A percentile compares a stretch with the other conserved stretches of the same genome.
Conservation (phyloP, 75 land plant species). For the Cryptomeria japonica region DNA sequence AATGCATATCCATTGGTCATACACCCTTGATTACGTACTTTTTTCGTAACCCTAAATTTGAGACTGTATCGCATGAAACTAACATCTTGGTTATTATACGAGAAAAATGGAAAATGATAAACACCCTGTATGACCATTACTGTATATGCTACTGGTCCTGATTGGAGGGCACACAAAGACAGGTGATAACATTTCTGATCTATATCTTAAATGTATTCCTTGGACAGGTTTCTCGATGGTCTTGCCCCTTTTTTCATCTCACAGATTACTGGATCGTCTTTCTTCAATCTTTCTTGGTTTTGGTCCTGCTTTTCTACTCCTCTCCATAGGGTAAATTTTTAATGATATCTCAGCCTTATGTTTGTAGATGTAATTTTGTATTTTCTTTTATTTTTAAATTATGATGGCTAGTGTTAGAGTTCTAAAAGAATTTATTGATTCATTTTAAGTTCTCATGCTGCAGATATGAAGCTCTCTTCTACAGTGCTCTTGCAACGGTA, state of each 20-base stretch:
- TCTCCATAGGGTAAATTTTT: constrained; percentile 84
- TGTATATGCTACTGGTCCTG: background rate
- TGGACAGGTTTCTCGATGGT: constrained; percentile 62
- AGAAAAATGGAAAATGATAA: background rate
- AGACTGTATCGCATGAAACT: background rate
- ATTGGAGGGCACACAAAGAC: background rate
- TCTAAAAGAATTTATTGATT: background rate
- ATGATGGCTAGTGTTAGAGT: background rate
- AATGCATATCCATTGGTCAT: too few species aligned
- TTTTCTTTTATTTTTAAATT: background rate
- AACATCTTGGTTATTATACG: background rate
- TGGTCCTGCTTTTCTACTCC: constrained; percentile 84
- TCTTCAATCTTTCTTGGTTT: constrained; percentile 90
- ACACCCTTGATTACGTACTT: background rate
- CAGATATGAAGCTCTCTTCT: constrained; percentile 95
- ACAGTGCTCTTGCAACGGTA: constrained; percentile 69
- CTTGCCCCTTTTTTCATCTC: constrained; percentile 72
- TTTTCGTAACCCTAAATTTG: background rate
- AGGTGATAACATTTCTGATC: background rate
- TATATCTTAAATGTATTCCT: background rate
- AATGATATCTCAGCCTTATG: background rate
- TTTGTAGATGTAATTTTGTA: constrained; percentile 2
- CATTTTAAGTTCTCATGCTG: constrained; percentile 12
- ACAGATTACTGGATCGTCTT: constrained; percentile 60
- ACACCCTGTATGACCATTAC: background rate